A percentile compares a stretch with the other conserved stretches of the same genome.
phyloP scores from a whole-genome alignment of 441 rosid genomes.

The Isatis lusitanica region DNA sequence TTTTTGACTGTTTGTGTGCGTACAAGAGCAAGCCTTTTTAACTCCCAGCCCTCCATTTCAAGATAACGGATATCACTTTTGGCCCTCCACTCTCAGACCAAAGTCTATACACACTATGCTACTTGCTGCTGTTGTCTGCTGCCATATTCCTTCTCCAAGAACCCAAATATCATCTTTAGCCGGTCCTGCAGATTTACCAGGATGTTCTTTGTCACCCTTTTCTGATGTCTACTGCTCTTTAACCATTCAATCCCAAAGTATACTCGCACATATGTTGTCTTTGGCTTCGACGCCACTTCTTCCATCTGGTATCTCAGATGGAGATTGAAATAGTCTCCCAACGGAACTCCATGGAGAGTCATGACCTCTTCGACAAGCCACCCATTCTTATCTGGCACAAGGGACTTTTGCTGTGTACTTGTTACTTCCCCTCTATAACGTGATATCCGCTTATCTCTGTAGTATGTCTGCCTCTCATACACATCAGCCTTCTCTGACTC shows the following conservation, averaged over 20 bases:
- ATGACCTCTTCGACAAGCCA: slow-evolving; percentile 92
- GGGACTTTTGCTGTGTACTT: slow-evolving; percentile 86
- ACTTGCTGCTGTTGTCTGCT: slow-evolving; percentile 42
- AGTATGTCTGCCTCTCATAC: slow-evolving; percentile 78
- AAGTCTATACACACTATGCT: slow-evolving; percentile 3
- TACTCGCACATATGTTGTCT: slow-evolving; percentile 58
- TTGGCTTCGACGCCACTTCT: slow-evolving; percentile 57
- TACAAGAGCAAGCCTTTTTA: not conserved
- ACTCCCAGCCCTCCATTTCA: not conserved
- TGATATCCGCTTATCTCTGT: slow-evolving; percentile 72
- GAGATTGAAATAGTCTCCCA: slow-evolving; percentile 83
- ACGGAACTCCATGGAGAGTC: slow-evolving; percentile 92
- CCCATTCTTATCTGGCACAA: slow-evolving; percentile 59
- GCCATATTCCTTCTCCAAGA: slow-evolving; percentile 68
- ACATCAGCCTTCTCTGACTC: slow-evolving; percentile 81
- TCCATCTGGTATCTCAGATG: slow-evolving; percentile 84
- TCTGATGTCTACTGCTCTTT: slow-evolving; percentile 76
- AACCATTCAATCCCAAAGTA: slow-evolving; percentile 86
- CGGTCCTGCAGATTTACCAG: slow-evolving; percentile 63
- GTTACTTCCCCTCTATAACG: slow-evolving; percentile 92
- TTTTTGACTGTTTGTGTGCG: not conserved
- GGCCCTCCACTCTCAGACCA: slow-evolving; percentile 14
- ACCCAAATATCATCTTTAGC: slow-evolving; percentile 60
- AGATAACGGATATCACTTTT: not conserved
- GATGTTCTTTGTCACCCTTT: slow-evolving; percentile 75